Evolutionary conservation across 192 early-diverging fungal genomes (phyloP).

Genomic region (Gamsiella multidivaricata): DNA sequence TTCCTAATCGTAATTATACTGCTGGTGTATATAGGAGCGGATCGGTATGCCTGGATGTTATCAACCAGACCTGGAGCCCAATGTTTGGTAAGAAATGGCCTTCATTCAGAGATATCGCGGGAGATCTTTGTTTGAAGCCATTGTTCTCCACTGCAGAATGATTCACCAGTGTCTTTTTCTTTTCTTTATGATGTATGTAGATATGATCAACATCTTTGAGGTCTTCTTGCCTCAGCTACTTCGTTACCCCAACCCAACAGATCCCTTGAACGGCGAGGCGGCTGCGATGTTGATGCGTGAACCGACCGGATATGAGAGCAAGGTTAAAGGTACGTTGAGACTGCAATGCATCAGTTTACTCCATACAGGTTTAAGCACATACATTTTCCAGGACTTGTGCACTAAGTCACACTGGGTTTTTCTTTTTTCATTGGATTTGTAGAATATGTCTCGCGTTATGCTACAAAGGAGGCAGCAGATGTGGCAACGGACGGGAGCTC

Average conservation of each 20-base stretch:
- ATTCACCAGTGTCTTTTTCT: not conserved
- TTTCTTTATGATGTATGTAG: slow-evolving; percentile 54
- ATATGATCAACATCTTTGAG: slow-evolving; percentile 99
- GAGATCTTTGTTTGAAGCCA: not conserved
- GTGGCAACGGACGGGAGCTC: slow-evolving; percentile 73
- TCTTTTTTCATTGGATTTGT: slow-evolving; percentile 8
- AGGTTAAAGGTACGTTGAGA: slow-evolving; percentile 88
- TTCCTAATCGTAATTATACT: too few species aligned
- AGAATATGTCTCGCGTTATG: slow-evolving; percentile 87
- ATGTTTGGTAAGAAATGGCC: slow-evolving; percentile 96
- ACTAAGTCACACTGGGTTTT: not conserved
- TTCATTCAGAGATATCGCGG: not conserved
- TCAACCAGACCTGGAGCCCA: slow-evolving; percentile 99
- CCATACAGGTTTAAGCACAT: too few species aligned
- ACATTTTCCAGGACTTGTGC: too few species aligned
- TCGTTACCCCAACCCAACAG: slow-evolving; percentile 99
- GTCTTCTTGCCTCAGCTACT: slow-evolving; percentile 97
- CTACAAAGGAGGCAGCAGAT: slow-evolving; percentile 89
- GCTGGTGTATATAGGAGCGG: slow-evolving; percentile 85
- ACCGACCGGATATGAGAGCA: slow-evolving; percentile 85
- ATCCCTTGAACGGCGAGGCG: slow-evolving; percentile 98
- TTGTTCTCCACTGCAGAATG: not conserved
- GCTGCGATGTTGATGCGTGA: slow-evolving; percentile 98
- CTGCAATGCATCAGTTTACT: too few species aligned
- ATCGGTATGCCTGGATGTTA: slow-evolving; percentile 98